Base-by-base conservation (phyloP, 306 rosid species). In the Heteromeles arbutifolia region DNA sequence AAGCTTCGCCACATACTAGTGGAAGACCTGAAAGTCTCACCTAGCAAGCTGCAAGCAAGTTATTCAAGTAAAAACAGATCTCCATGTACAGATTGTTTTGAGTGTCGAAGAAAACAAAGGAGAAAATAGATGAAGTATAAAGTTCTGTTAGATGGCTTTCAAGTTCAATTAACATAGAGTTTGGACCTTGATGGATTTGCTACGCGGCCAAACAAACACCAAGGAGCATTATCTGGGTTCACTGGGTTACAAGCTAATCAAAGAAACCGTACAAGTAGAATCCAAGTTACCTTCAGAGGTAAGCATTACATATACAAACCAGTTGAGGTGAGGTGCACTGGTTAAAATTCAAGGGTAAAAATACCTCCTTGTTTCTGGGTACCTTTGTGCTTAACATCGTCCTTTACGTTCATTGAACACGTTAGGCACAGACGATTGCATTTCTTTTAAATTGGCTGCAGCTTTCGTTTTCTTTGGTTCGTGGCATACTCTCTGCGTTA, bases 41-140 rank as follows among this genome's bases (percentile, higher is more conserved):
- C 90, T 61, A 74, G 87, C 85, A 92, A 87, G 89, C 88, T 95
- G 61, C 83, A 76, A 76, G 62, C 89, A 57, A 84, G 82, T 77
- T 81, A 85, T 85, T 80, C 87, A 31, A 81, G 81, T 85, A 83
- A 85, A 85, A 74, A 69, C 85, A 73, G 12, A 68, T 62, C 78
- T 68, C 77, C 90, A 21, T 92, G 97, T 85, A 75, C 81, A 52
- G 86, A 87, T 76, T 92, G 98, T 84, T 86, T 95, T 32, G 91
- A 90, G 69, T 96, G 97, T 84, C 83, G 96, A 83, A 90, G 98
- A 87, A 96, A 82, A 82, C 90, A 88, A 61, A 84, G 93, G 62
- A 86, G 82, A 85, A 86, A 26, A 61, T 88, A 92, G 84, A 69
- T 67, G 72, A 65, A 37, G 48, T 19, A 39, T 74, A 31, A 74